phyloP scores from a whole-genome alignment of 2,329 filamentous ascomycete species.

The Diaporthe longicolla region DNA sequence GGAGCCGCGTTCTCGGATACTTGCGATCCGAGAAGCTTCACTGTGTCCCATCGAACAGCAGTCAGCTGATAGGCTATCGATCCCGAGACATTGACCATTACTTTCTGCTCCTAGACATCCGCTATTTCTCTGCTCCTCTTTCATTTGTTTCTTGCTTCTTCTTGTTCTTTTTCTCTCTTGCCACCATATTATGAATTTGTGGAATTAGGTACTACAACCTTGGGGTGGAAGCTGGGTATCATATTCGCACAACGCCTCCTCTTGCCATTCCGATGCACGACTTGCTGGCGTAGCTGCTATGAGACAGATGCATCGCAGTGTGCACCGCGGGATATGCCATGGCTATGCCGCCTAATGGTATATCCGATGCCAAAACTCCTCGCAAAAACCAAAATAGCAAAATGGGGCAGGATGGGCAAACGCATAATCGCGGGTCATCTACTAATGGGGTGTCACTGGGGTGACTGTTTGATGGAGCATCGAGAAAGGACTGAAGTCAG shows the following conservation, averaged over 20 bases:
- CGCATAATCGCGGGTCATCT: slow-evolving; percentile 30
- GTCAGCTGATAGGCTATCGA: slow-evolving; percentile 25
- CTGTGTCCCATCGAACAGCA: slow-evolving; percentile 28
- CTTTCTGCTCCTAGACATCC: slow-evolving; percentile 5
- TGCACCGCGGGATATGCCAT: not conserved
- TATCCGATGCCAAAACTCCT: slow-evolving; percentile 30
- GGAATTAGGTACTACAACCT: slow-evolving; percentile 37
- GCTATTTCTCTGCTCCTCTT: not conserved
- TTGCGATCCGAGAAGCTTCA: slow-evolving; percentile 27
- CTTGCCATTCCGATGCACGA: slow-evolving; percentile 23
- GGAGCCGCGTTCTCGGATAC: slow-evolving; percentile 7
- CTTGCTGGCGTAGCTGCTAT: slow-evolving; percentile 31
- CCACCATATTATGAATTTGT: slow-evolving; percentile 3
- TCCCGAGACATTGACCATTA: not conserved
- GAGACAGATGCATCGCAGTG: slow-evolving; percentile 3
- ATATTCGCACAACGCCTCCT: slow-evolving; percentile 39
- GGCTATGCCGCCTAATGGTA: slow-evolving; percentile 25
- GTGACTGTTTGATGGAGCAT: not conserved
- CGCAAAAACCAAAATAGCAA: slow-evolving; percentile 29
- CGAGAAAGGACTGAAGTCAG: not conserved
- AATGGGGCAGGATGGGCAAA: slow-evolving; percentile 33
- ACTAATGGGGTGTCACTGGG: slow-evolving; percentile 38
- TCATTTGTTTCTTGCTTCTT: not conserved
- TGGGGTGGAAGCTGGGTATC: slow-evolving; percentile 40
- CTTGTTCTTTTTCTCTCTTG: slow-evolving; percentile 3